Conservation (phyloP, 2,329 filamentous ascomycete species). For the Coniochaeta pulveracea region DNA sequence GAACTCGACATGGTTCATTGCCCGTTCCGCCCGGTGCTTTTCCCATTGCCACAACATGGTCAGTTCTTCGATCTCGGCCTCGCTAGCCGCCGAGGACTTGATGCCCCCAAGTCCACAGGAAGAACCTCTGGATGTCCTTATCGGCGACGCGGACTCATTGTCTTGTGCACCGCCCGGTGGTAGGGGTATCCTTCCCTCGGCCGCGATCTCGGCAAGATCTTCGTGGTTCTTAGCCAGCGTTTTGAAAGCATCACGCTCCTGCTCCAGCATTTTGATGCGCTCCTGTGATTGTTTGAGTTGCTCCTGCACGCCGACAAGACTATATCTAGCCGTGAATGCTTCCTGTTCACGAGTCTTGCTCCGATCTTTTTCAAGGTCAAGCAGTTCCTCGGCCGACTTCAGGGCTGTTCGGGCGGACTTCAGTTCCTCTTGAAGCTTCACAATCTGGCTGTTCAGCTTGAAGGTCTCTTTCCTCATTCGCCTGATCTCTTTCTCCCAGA, state of each 20-base stretch:
- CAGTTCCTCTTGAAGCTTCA: slow-evolving; percentile 65
- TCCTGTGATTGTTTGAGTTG: slow-evolving; percentile 54
- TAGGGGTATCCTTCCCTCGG: slow-evolving; percentile 58
- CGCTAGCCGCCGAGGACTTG: slow-evolving; percentile 40
- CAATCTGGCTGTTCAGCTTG: slow-evolving; percentile 57
- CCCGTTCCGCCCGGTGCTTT: slow-evolving; percentile 53
- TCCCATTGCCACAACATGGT: slow-evolving; percentile 41
- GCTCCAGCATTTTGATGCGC: slow-evolving; percentile 53
- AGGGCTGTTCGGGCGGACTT: slow-evolving; percentile 46
- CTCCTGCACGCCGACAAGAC: slow-evolving; percentile 53
- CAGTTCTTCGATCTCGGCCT: slow-evolving; percentile 48
- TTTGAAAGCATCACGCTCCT: slow-evolving; percentile 66
- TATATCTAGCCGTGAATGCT: slow-evolving; percentile 55
- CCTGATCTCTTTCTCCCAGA: slow-evolving; percentile 67
- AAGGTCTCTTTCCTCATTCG: slow-evolving; percentile 61
- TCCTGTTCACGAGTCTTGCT: slow-evolving; percentile 54
- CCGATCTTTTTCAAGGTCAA: slow-evolving; percentile 53
- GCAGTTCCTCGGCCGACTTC: slow-evolving; percentile 43
- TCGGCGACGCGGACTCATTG: slow-evolving; percentile 53
- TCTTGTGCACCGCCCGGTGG: slow-evolving; percentile 35
- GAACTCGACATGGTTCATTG: slow-evolving; percentile 64
- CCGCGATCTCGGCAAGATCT: slow-evolving; percentile 54
- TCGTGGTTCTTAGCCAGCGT: slow-evolving; percentile 63
- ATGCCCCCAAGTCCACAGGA: slow-evolving; percentile 35
- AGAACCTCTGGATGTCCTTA: slow-evolving; percentile 35